Conservation (phyloP, 2,329 filamentous ascomycete genomes). For the Cladosporium sp. region DNA sequence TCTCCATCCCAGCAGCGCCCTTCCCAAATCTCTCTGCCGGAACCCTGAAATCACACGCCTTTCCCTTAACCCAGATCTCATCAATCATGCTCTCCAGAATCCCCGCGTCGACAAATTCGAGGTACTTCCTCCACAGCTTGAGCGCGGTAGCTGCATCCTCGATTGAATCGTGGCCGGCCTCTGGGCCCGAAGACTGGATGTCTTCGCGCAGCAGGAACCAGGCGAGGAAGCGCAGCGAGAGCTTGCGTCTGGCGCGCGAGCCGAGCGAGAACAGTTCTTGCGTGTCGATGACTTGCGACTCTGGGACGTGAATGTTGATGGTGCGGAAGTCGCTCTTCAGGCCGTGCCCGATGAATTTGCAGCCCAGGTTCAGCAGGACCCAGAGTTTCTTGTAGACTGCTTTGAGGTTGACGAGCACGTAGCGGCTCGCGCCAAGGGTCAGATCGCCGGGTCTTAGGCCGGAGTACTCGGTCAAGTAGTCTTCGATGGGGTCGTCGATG, state of each 20-base stretch:
- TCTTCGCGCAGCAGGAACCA: slow-evolving; percentile 90
- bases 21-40: slow-evolving; percentile 27
- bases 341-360: slow-evolving; percentile 90
- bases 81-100: slow-evolving; percentile 80
- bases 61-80: slow-evolving; percentile 73
- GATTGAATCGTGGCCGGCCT: slow-evolving; percentile 77
- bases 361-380: slow-evolving; percentile 91
- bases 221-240: slow-evolving; percentile 87
- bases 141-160: slow-evolving; percentile 92
- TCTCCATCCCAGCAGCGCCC: slow-evolving; percentile 29
- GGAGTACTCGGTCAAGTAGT: slow-evolving; percentile 92
- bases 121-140: slow-evolving; percentile 84
- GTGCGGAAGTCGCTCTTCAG: slow-evolving; percentile 95
- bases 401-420: slow-evolving; percentile 85
- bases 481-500: slow-evolving; percentile 86
- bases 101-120: slow-evolving; percentile 84
- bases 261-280: slow-evolving; percentile 87
- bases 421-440: slow-evolving; percentile 72
- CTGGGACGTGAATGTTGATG: slow-evolving; percentile 95
- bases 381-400: slow-evolving; percentile 97
- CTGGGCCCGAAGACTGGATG: slow-evolving; percentile 75
- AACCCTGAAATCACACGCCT: slow-evolving; percentile 51
- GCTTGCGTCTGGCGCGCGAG: slow-evolving; percentile 71
- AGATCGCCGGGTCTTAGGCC: slow-evolving; percentile 86
- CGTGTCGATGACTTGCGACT: slow-evolving; percentile 88